A percentile compares a stretch with the other conserved stretches of the same genome.
Conservation (phyloP, 306 rosid genomes). For the Crotalaria pallida region DNA sequence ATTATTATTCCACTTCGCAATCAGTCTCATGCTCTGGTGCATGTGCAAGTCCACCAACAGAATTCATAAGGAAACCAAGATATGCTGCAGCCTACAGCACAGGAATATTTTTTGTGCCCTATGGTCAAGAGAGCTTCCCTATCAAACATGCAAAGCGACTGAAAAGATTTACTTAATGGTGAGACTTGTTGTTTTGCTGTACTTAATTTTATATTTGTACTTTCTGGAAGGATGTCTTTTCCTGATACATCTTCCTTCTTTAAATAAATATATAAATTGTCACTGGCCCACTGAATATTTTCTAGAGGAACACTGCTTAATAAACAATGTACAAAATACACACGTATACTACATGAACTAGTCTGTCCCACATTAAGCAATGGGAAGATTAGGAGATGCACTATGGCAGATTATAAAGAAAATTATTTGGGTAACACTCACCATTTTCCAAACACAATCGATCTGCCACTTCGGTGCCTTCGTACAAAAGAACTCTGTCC, state of each 20-base stretch:
- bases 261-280: background rate
- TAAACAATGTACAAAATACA: conserved; percentile 4
- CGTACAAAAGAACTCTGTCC: conserved; percentile 83
- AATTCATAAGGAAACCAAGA: background rate
- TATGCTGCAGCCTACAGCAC: background rate
- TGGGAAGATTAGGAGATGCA: background rate
- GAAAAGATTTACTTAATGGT: background rate
- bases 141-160: background rate
- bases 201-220: background rate
- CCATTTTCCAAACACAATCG: conserved; percentile 80
- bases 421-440: conserved; percentile 34
- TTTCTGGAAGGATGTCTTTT: background rate
- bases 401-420: background rate
- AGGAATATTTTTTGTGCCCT: background rate
- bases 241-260: background rate
- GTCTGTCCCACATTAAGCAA: conserved; percentile 14
- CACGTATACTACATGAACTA: background rate
- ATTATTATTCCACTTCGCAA: background rate
- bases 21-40: background rate
- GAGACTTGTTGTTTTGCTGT: background rate
- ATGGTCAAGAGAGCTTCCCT: background rate
- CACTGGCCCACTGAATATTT: background rate
- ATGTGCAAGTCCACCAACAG: background rate
- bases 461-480: conserved; percentile 75
- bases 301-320: background rate